Percentiles rank a stretch among this genome's conserved stretches.
phyloP scores from a whole-genome alignment of 345 rosid genomes.

The Corymbia maculata region DNA sequence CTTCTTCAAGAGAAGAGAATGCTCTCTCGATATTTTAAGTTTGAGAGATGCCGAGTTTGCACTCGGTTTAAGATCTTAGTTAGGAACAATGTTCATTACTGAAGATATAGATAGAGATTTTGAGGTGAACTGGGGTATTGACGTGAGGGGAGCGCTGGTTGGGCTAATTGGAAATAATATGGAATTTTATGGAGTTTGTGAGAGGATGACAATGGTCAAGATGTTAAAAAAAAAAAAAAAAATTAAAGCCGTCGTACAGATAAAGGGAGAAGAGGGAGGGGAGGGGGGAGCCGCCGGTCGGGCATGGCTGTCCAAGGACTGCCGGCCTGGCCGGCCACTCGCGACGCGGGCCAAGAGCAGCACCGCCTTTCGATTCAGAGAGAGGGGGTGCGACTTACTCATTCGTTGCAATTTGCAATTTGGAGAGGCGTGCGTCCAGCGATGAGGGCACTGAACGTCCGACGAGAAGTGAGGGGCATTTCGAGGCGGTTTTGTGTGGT shows the following conservation, averaged over 20 bases:
- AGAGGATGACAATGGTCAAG: not conserved
- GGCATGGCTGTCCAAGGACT: not conserved
- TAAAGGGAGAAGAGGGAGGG: not conserved
- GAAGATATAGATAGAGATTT: not conserved
- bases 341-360: accelerated
- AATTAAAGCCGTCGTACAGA: not conserved
- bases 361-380: not conserved
- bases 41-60: too few species aligned
- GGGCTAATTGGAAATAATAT: not conserved
- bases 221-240: accelerated
- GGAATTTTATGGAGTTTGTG: not conserved
- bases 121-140: not conserved
- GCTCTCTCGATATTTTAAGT: too few species aligned
- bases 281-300: not conserved
- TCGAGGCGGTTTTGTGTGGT: accelerated
- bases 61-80: too few species aligned
- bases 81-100: not conserved
- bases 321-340: not conserved
- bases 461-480: not conserved
- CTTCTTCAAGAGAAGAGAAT: too few species aligned
- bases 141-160: accelerated
- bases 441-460: not conserved
- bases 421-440: not conserved
- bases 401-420: not conserved
- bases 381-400: not conserved